Evolutionary conservation across 2,329 filamentous ascomycete genomes (phyloP), one percentile per base, ranked within the genome.

Genomic region (Pseudogymnoascus sp.): DNA sequence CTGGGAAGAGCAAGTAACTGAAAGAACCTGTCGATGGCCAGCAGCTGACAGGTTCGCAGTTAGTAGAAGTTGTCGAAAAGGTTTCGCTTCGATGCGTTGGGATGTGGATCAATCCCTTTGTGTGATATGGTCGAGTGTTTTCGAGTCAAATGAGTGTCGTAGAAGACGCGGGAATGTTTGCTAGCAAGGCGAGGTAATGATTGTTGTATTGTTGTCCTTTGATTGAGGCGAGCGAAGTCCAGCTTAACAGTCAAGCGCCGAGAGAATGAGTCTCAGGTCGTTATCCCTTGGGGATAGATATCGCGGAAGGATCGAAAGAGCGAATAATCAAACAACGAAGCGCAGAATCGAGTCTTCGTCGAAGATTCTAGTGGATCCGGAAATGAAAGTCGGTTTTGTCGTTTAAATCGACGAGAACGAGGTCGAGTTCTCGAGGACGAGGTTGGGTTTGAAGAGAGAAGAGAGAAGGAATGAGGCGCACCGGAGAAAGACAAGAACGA

Each of bases 121-220:
- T 55, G 29, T 5, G 48, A 55, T 17, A 33, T 17, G 29, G 48
- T 55, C 48, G 48, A 33, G 48, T 5, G n/a, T 55, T 33, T 55
- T 55, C 48, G n/a, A 55, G 48, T 55, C 48, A 55, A 55, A 55
- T 55, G 48, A 55, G 48, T 55, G 48, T 55, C 29, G 48, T 55
- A 33, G 48, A 55, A 55, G n/a, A 55, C 48, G 48, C 27, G n/a
- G 29, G 48, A 33, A 55, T 55, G 29, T 55, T 44, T 44, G 41
- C 41, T 44, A n/a, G 15, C 38, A 10, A 21, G 7, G n/a, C 17
- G 25, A 25, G 17, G n/a, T 17, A 55, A 55, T 33, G 48, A 55
- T 55, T 17, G 48, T 55, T 55, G 17, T 42, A 3, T 21, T 21
- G 21, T 38, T 38, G 12, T 44, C 27, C 29, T 55, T 51, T 55